These are phyloP conservation scores for Penicillium sclerotiorum DNA, from an alignment of 2,329 filamentous ascomycete genomes.

Conservation along the genomic window DNA sequence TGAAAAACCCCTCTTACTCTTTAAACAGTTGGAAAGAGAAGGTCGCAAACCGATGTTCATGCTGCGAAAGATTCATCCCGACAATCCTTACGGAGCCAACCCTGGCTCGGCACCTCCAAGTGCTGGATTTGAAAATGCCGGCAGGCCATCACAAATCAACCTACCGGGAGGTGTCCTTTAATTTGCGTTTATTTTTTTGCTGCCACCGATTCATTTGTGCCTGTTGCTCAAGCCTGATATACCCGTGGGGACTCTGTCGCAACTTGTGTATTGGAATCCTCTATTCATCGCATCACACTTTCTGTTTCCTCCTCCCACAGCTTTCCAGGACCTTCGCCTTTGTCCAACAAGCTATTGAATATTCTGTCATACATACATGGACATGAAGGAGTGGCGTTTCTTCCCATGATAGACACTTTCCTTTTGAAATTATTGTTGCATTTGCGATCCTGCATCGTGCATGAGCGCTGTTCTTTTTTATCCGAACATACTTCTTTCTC, in stretches of 20 bases:
- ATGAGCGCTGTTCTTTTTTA: conserved; percentile 13
- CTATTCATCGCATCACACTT: conserved; percentile 12
- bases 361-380: no score
- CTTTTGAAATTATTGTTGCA: background rate
- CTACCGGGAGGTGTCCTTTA: conserved; percentile 19
- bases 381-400: no score
- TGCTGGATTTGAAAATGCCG: conserved; percentile 29
- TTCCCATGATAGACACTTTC: no score
- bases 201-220: conserved; percentile 14
- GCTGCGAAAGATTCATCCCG: conserved; percentile 69
- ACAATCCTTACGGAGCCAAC: conserved; percentile 23
- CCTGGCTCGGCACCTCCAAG: conserved; percentile 34
- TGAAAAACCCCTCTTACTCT: conserved; percentile 91
- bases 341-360: no score
- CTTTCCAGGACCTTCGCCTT: background rate
- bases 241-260: conserved; percentile 17
- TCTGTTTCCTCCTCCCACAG: background rate
- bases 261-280: conserved; percentile 8
- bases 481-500: conserved; percentile 1
- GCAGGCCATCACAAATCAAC: conserved; percentile 17
- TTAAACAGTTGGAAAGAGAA: conserved; percentile 96
- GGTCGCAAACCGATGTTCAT: conserved; percentile 99
- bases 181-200: background rate
- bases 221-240: conserved; percentile 26
- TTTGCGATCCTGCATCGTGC: conserved; percentile 9